Conservation (phyloP, 2,329 filamentous ascomycete genomes). For the Hypoxylon sp. region DNA sequence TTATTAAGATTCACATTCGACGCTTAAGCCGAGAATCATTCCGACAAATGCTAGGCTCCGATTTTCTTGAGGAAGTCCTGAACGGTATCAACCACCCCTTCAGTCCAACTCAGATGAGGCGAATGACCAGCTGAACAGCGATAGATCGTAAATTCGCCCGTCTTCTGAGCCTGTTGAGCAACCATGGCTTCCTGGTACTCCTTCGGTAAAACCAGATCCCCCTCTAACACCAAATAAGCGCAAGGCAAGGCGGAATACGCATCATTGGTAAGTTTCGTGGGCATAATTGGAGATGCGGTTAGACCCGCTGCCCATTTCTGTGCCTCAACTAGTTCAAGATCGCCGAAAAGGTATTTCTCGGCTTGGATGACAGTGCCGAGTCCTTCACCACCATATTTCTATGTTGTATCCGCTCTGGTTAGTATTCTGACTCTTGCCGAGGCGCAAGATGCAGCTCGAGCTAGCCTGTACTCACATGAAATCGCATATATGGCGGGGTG, state of each 20-base stretch:
- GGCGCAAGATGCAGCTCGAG: background rate
- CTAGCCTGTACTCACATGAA: constrained; percentile 47
- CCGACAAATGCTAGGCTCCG: background rate
- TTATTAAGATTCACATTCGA: too few species aligned
- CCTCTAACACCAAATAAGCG: constrained; percentile 54
- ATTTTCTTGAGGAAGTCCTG: constrained; percentile 47
- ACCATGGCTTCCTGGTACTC: constrained; percentile 55
- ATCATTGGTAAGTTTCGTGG: constrained; percentile 52
- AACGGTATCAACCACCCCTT: constrained; percentile 46
- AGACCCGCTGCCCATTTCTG: constrained; percentile 48
- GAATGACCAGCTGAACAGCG: constrained; percentile 51
- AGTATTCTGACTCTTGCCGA: background rate
- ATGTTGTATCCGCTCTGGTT: background rate
- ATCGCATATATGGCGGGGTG: constrained; percentile 49
- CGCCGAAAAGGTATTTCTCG: constrained; percentile 52
- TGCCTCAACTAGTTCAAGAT: constrained; percentile 46
- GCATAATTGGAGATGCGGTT: constrained; percentile 51
- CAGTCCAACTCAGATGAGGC: constrained; percentile 55
- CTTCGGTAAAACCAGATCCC: constrained; percentile 51
- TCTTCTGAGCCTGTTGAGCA: constrained; percentile 47
- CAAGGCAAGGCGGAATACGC: constrained; percentile 54
- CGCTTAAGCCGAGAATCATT: background rate
- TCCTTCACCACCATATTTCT: constrained; percentile 43
- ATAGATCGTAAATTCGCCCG: constrained; percentile 50
- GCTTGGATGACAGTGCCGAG: constrained; percentile 49